phyloP scores from a whole-genome alignment of 768 basidiomycete genomes.

The Podaxis carcinomalis region DNA sequence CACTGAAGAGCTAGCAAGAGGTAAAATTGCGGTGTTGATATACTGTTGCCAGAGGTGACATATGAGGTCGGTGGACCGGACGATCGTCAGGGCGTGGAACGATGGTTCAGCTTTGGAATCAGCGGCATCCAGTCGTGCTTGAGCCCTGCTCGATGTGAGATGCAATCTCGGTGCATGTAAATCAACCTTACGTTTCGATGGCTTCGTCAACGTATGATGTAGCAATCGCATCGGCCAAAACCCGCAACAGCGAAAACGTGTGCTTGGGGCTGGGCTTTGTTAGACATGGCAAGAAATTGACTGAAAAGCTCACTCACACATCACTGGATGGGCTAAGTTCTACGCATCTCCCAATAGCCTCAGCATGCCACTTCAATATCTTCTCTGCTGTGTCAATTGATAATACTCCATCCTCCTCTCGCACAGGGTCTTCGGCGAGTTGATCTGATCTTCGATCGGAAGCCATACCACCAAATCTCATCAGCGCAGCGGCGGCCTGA shows the following conservation, averaged over 20 bases:
- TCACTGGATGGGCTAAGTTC: conserved; percentile 82
- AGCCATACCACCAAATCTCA: conserved; percentile 85
- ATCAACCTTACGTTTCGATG: conserved; percentile 71
- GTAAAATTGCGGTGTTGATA: conserved; percentile 83
- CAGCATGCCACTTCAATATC: conserved; percentile 97
- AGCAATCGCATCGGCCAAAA: conserved; percentile 83
- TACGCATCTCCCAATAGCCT: conserved; percentile 91
- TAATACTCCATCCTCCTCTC: conserved; percentile 80
- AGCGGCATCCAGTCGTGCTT: conserved; percentile 63
- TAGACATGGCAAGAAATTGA: background rate
- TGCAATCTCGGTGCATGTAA: background rate
- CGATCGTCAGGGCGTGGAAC: conserved; percentile 57
- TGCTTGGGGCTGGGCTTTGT: conserved; percentile 71
- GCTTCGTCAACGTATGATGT: conserved; percentile 86
- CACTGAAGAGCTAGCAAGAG: conserved; percentile 80
- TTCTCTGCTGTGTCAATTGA: conserved; percentile 76
- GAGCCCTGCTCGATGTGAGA: conserved; percentile 45
- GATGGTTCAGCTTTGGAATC: conserved; percentile 82
- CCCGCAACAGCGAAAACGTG: conserved; percentile 75
- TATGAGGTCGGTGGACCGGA: conserved; percentile 77
- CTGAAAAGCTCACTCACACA: conserved; percentile 54
- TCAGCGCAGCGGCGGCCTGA: conserved; percentile 82
- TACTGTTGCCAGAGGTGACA: conserved; percentile 98
- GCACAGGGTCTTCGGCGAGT: conserved; percentile 61
- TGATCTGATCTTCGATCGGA: conserved; percentile 47